A percentile compares a stretch with the other conserved stretches of the same genome.
Conservation (phyloP, 2,329 filamentous ascomycete genomes). For the Fusarium subtropicale region DNA sequence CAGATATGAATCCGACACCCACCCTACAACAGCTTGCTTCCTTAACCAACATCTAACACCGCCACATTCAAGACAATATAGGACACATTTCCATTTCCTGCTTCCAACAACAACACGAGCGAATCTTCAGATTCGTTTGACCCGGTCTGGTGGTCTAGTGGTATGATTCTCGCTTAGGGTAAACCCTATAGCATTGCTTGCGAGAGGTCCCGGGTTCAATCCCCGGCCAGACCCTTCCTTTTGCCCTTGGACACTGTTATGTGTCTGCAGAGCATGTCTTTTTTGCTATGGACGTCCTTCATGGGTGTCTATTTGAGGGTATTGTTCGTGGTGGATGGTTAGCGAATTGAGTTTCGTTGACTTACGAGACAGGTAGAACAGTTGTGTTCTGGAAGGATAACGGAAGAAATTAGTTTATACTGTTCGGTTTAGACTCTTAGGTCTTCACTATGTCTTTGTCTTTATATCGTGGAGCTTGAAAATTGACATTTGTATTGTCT, state of each 20-base stretch:
- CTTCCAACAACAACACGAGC: background rate
- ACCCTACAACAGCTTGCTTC: background rate
- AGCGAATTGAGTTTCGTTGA: background rate
- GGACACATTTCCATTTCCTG: accelerated
- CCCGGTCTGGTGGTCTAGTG: conserved; percentile 39
- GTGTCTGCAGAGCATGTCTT: background rate
- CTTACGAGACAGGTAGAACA: background rate
- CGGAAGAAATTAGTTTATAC: background rate
- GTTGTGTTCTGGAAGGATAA: background rate
- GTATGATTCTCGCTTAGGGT: conserved; percentile 39
- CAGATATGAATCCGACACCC: too few species aligned
- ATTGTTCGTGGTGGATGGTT: background rate
- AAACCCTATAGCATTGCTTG: conserved; percentile 49
- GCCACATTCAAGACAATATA: background rate
- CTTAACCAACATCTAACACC: background rate
- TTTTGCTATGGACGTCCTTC: background rate
- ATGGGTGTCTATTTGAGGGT: background rate
- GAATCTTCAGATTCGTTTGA: background rate
- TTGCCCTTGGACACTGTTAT: conserved; percentile 12
- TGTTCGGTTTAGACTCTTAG: background rate
- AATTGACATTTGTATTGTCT: background rate
- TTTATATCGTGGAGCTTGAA: background rate
- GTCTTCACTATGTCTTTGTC: background rate
- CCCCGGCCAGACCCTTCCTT: conserved; percentile 57
- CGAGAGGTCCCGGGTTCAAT: conserved; percentile 62